phyloP scores from a whole-genome alignment of 2,329 filamentous ascomycete genomes.

The Apiospora aurea region DNA sequence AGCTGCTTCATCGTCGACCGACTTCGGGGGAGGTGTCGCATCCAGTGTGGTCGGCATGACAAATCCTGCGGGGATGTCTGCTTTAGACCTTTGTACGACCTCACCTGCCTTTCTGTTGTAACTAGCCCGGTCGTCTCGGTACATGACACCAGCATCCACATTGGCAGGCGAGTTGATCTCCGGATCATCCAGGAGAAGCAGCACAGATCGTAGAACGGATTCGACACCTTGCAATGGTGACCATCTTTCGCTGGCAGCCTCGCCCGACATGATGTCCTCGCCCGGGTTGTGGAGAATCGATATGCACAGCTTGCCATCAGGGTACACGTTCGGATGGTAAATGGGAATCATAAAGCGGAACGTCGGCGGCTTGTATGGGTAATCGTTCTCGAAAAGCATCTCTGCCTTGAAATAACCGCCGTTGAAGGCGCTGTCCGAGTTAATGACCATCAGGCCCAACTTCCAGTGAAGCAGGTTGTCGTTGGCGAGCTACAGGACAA shows the following conservation, averaged over 20 bases:
- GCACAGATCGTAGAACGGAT: conserved; percentile 90
- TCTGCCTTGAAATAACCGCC: conserved; percentile 91
- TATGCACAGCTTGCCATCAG: conserved; percentile 90
- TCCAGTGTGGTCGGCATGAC: conserved; percentile 81
- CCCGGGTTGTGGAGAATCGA: conserved; percentile 94
- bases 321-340: conserved; percentile 93
- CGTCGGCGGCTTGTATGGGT: conserved; percentile 86
- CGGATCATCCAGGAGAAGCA: conserved; percentile 90
- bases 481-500: conserved; percentile 67
- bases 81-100: conserved; percentile 76
- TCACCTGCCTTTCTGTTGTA: conserved; percentile 76
- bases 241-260: conserved; percentile 90
- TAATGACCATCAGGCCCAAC: conserved; percentile 89
- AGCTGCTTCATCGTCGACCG: conserved; percentile 74
- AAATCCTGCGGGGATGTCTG: conserved; percentile 80
- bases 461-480: conserved; percentile 89
- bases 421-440: conserved; percentile 89
- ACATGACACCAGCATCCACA: conserved; percentile 88
- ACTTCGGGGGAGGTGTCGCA: conserved; percentile 67
- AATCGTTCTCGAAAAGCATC: conserved; percentile 88
- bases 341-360: conserved; percentile 85
- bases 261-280: conserved; percentile 91
- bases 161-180: conserved; percentile 95
- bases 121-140: conserved; percentile 72
- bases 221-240: conserved; percentile 93